Evolutionary conservation across 768 basidiomycete species (phyloP).

Genomic region (Trametes elegans): DNA sequence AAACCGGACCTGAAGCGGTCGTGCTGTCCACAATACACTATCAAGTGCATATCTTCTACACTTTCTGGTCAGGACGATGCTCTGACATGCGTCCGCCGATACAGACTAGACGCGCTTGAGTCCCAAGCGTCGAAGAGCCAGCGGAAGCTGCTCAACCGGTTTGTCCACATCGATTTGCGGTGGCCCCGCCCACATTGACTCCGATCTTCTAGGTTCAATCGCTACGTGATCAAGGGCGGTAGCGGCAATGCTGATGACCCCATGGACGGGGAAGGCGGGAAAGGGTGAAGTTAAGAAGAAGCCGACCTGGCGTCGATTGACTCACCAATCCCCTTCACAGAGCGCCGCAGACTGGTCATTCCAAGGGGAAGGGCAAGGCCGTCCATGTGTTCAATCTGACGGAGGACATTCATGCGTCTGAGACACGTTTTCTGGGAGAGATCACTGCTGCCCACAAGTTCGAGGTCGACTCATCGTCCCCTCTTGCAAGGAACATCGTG

Average conservation of each 20-base stretch:
- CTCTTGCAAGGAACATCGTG: too few relatives aligned
- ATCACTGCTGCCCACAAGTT: constrained; percentile 49
- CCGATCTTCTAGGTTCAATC: constrained; percentile 70
- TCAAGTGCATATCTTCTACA: constrained; percentile 46
- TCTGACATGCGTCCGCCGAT: neutral
- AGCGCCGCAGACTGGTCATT: neutral
- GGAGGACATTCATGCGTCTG: constrained; percentile 55
- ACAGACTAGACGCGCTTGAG: constrained; percentile 63
- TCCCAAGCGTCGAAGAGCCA: constrained; percentile 76
- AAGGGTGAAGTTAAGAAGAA: neutral
- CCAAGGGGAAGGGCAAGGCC: constrained; percentile 3
- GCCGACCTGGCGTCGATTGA: too few relatives aligned
- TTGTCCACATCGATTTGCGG: constrained; percentile 9
- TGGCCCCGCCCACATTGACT: neutral
- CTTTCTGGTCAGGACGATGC: neutral
- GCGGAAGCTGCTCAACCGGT: constrained; percentile 74
- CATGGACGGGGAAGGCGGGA: constrained; percentile 7
- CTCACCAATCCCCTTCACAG: too few relatives aligned
- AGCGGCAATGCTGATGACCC: constrained; percentile 29
- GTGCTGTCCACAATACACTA: constrained; percentile 95
- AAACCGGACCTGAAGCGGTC: constrained; percentile 78
- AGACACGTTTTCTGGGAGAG: constrained; percentile 36
- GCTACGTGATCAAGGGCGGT: constrained; percentile 47
- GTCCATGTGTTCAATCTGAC: constrained; percentile 39
- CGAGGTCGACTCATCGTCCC: constrained; percentile 42